These are phyloP conservation scores for Pyrenopolyporus hunteri DNA, from an alignment of 495 filamentous ascomycete species.

Conservation along the genomic window DNA sequence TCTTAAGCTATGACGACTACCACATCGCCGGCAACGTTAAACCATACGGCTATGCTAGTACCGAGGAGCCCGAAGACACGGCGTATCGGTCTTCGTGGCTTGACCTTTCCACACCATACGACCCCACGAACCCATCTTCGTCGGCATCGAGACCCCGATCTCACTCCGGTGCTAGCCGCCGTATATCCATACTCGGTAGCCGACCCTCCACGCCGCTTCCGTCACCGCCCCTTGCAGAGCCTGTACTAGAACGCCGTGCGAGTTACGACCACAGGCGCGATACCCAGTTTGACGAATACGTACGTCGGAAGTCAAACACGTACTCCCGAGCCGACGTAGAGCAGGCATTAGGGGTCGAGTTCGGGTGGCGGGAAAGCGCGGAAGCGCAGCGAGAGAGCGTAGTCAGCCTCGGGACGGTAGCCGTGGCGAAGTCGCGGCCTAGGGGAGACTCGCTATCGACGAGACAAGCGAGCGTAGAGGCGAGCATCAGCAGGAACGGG, in stretches of 20 bases:
- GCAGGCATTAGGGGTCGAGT: slow-evolving; percentile 46
- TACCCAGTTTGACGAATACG: slow-evolving; percentile 45
- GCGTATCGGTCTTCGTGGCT: slow-evolving; percentile 28
- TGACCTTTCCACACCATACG: slow-evolving; percentile 24
- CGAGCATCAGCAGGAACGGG: slow-evolving; percentile 21
- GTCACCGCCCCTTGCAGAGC: background rate
- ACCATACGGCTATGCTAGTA: slow-evolving; percentile 38
- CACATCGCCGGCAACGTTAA: slow-evolving; percentile 46
- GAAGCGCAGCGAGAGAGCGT: slow-evolving; percentile 22
- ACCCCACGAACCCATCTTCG: slow-evolving; percentile 26
- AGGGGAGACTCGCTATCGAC: slow-evolving; percentile 30
- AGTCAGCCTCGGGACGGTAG: slow-evolving; percentile 27
- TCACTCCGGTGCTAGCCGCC: slow-evolving; percentile 27
- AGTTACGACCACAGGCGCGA: slow-evolving; percentile 46
- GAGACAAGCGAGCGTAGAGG: slow-evolving; percentile 35
- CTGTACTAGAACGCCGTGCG: slow-evolving; percentile 13
- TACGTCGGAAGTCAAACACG: slow-evolving; percentile 21
- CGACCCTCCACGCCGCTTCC: slow-evolving; percentile 9
- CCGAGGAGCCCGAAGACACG: slow-evolving; percentile 33
- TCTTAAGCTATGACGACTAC: slow-evolving; percentile 53
- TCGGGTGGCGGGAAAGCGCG: slow-evolving; percentile 47
- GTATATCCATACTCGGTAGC: slow-evolving; percentile 26
- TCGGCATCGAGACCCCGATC: slow-evolving; percentile 23
- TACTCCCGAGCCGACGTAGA: slow-evolving; percentile 44
- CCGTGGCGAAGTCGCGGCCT: slow-evolving; percentile 20